A percentile compares a stretch with the other conserved stretches of the same genome.
Conservation (phyloP, 129 eudicot species). For the Artemisia argyi region DNA sequence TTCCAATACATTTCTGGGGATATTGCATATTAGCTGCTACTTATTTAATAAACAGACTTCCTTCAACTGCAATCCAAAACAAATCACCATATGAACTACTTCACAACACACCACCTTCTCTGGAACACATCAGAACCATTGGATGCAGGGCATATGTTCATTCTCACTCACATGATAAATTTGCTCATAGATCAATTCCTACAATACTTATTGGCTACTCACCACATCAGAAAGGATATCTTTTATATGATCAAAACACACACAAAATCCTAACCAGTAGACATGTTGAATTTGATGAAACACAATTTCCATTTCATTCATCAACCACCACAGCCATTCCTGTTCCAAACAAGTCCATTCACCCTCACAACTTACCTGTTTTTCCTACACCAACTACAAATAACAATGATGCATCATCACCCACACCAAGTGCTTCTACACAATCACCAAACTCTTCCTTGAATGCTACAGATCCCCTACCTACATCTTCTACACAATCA, state of each 20-base stretch:
- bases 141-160: neutral
- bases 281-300: neutral
- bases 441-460: no score
- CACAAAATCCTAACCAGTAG: neutral
- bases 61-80: neutral
- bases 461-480: no score
- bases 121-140: neutral
- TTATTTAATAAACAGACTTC: neutral
- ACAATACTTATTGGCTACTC: no score
- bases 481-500: no score
- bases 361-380: no score
- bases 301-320: neutral
- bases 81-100: neutral
- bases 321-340: neutral
- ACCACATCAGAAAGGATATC: no score
- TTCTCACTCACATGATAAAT: neutral
- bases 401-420: no score
- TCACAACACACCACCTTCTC: neutral
- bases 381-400: no score
- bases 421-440: no score
- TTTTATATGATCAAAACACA: no score
- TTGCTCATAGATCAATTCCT: neutral
- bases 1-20: neutral
- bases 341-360: no score
- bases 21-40: neutral